phyloP scores from a whole-genome alignment of 306 rosid genomes.

The Cucumis cinereus region DNA sequence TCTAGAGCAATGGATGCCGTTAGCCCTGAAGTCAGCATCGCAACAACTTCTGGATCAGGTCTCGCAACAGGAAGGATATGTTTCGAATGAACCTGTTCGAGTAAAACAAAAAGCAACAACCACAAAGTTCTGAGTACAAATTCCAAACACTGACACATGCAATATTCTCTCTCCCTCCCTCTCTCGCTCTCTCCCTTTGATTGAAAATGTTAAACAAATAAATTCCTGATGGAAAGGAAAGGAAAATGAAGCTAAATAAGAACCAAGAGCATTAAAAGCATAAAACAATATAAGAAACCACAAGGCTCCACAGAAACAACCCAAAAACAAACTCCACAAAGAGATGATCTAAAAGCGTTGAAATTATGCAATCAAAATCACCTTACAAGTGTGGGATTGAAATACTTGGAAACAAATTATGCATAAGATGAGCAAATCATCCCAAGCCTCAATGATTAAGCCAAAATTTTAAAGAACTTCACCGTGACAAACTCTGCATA shows the following conservation, averaged over 20 bases:
- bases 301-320: not conserved
- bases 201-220: not conserved
- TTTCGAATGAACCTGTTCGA: conserved; percentile 58
- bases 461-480: not conserved
- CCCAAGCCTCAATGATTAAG: not conserved
- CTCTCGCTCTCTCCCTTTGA: no score
- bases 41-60: conserved; percentile 97
- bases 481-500: conserved; percentile 75
- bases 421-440: not conserved
- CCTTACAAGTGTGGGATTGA: not conserved
- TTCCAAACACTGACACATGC: not conserved
- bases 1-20: conserved; percentile 90
- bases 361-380: not conserved
- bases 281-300: not conserved
- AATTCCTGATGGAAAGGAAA: not conserved
- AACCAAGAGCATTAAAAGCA: not conserved
- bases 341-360: not conserved
- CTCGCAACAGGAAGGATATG: conserved; percentile 79
- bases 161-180: not conserved
- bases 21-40: conserved; percentile 95
- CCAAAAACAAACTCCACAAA: not conserved
- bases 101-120: conserved; percentile 10
- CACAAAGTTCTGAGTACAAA: not conserved
- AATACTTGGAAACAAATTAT: not conserved
- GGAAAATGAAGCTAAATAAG: not conserved